Base-by-base conservation (phyloP, 345 rosid species). In the Eutrema heterophyllum region DNA sequence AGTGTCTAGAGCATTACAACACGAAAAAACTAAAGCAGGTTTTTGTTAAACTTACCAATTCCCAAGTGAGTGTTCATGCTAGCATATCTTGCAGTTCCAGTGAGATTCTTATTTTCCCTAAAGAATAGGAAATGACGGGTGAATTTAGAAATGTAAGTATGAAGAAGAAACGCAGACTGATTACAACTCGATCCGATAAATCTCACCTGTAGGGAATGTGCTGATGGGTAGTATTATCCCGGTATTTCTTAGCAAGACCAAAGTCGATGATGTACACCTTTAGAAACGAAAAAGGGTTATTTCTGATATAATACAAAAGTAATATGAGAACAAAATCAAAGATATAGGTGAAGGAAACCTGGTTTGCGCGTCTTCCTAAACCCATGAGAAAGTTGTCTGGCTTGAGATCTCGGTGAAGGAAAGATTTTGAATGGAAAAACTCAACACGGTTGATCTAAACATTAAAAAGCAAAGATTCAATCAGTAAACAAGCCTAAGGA, bases 31-130 rank as follows among this genome's bases (percentile, higher is more conserved):
- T 0, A 57, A 30, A 27, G 5, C 30, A 2, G 57, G 7, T 12
- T 53, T 13, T 7, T 15, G 27, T 3, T 15, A 58, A 43, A 57
- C 78, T 69, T 81, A 95, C 99, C 99, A 77, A 95, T 95, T 65
- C 99, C 99, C 68, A 95, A 91, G 79, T 95, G 99, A 73, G 99
- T 95, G 61, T 92, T 92, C 98, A 89, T 95, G 89, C 99, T 95
- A 38, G 99, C 99, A 85, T 95, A 95, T 87, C 99, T 88, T 50
- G 99, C 98, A 71, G 99, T 95, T 80, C 99, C 98, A 24, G 98
- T 92, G 81, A 95, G 83, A 78, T 90, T 92, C 78, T 95, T 92
- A 66, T 95, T 95, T 79, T 95, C 99, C 78, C 99, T 95, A 86
- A 65, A 83, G 71, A 27, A 7, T 4, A 3, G 3, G 13, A 5